Evolutionary conservation across 1,284 basidiomycete genomes (phyloP).

Genomic region (Ganoderma boninense): DNA sequence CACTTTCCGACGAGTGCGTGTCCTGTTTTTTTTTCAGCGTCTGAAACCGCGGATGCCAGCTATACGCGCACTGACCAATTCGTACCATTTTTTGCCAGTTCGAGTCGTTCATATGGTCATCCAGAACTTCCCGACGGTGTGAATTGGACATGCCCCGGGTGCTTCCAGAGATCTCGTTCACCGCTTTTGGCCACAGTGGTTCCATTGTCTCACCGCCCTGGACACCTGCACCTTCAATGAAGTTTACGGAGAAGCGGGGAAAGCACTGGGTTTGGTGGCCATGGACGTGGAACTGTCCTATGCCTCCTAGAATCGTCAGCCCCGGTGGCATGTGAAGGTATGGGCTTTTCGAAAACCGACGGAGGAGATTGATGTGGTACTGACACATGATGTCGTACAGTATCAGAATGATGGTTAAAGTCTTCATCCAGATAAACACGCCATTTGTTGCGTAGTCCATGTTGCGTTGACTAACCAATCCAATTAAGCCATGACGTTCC

Average conservation of each 20-base stretch:
- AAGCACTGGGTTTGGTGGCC: background rate
- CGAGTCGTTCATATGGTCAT: no score
- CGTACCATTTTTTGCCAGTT: no score
- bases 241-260: background rate
- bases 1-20: no score
- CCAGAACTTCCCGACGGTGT: no score
- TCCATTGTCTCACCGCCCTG: background rate
- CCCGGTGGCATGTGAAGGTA: background rate
- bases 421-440: background rate
- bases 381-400: slow-evolving; percentile 11
- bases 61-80: no score
- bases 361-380: no score
- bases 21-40: no score
- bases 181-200: background rate
- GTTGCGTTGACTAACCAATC: slow-evolving; percentile 34
- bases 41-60: no score
- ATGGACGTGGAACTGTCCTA: slow-evolving; percentile 10
- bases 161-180: no score
- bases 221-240: background rate
- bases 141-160: no score
- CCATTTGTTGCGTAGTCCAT: slow-evolving; percentile 40
- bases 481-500: no score
- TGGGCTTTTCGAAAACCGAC: no score
- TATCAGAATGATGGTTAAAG: slow-evolving; percentile 7
- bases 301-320: background rate